Evolutionary conservation across 208 protist species (phyloP), one percentile per base, ranked within the genome.

Genomic region (Acanthamoeba lenticulata): DNA sequence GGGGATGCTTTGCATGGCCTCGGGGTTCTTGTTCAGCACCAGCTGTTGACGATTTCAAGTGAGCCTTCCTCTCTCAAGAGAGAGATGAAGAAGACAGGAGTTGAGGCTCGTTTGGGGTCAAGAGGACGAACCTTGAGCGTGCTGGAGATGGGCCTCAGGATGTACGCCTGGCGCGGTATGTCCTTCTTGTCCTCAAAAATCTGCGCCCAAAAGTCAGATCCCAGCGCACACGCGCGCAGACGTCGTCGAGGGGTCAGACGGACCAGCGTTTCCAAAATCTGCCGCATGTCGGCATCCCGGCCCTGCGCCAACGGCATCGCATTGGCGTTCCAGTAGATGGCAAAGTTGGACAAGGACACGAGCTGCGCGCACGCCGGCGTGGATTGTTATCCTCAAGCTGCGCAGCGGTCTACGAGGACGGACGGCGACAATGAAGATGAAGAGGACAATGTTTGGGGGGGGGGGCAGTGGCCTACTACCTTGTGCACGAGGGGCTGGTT

Each of bases 251-350:
- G 9, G 13, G 38, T 7, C 89, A 19, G n/a, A 52, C 17, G 40
- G 19, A 81, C 60, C 89, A 93, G 21, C 24, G 42, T 27, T 79
- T 45, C 40, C 27, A 72, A 34, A 21, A 34, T 40, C 42, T 93
- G n/a, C 9, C 19, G 38, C 65, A 57, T 52, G 60, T 5, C 5
- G 9, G 29, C 15, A 40, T 93, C 83, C 40, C 21, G 29, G 47
- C 21, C 17, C 17, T 38, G 19, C 13, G n/a, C 47, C 38, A 93
- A 62, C 24, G 45, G 9, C 27, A 72, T 36, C 24, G 52, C 21
- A n/a, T 79, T 79, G 40, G 89, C 74, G 67, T 93, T 34, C 89
- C 89, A 93, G 36, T 93, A 93, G 21, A 93, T 79, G 27, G 89
- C 57, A 32, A 93, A 93, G 24, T 93, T 93, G 29, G 29, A 57